phyloP scores from a whole-genome alignment of 2,329 filamentous ascomycete genomes.

The Neopestalotiopsis rosae region DNA sequence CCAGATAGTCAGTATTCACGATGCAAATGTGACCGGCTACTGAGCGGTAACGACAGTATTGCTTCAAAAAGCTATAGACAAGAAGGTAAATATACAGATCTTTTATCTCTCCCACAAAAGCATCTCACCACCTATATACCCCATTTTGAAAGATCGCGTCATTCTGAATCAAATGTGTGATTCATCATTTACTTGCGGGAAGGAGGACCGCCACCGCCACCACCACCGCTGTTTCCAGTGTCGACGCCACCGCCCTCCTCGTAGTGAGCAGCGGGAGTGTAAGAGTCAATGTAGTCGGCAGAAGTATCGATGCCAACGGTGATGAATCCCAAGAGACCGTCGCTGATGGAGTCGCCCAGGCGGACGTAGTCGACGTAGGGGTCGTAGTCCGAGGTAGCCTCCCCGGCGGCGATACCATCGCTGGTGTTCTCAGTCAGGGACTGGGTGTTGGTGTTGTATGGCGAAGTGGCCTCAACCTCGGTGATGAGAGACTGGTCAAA shows the following conservation, averaged over 20 bases:
- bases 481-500: slow-evolving; percentile 64
- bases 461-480: slow-evolving; percentile 17
- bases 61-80: background rate
- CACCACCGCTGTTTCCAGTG: slow-evolving; percentile 22
- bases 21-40: too few species aligned
- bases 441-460: slow-evolving; percentile 12
- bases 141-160: background rate
- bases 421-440: slow-evolving; percentile 8
- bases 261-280: slow-evolving; percentile 31
- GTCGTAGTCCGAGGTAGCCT: slow-evolving; percentile 14
- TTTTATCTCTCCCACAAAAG: background rate
- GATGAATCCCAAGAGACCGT: slow-evolving; percentile 18
- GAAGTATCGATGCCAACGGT: slow-evolving; percentile 11
- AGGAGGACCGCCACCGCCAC: slow-evolving; percentile 21
- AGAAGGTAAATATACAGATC: background rate
- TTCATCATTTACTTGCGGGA: background rate
- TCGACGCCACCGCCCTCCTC: slow-evolving; percentile 32
- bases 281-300: slow-evolving; percentile 27
- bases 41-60: slow-evolving; percentile 6
- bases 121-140: background rate
- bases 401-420: slow-evolving; percentile 10
- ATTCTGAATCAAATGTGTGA: background rate
- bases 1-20: background rate
- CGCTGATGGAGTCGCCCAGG: slow-evolving; percentile 12
- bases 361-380: slow-evolving; percentile 16